These are phyloP conservation scores for Russula dissimulans DNA, from an alignment of 768 basidiomycete species.

Conservation along the genomic window DNA sequence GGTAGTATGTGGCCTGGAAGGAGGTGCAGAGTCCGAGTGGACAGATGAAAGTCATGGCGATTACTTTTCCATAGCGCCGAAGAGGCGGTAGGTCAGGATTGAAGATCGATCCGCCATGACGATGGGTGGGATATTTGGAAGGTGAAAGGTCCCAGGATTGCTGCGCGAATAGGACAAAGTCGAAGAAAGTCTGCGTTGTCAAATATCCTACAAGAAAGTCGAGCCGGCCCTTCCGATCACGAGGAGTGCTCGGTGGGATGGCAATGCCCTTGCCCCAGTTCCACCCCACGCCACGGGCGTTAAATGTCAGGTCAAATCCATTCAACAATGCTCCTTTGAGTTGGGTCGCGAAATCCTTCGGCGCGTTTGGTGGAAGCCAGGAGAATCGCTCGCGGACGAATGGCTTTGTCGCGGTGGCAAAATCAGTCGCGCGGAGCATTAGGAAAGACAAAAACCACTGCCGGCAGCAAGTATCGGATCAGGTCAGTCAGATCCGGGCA, in stretches of 20 bases:
- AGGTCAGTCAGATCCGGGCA: too few relatives aligned
- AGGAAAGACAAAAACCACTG: slow-evolving; percentile 13
- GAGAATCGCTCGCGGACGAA: slow-evolving; percentile 16
- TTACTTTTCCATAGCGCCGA: slow-evolving; percentile 25
- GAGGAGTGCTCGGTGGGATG: slow-evolving; percentile 32
- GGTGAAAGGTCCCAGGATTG: slow-evolving; percentile 27
- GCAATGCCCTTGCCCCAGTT: slow-evolving; percentile 37
- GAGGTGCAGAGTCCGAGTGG: slow-evolving; percentile 11
- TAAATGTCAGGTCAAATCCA: slow-evolving; percentile 41
- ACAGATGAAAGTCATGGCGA: slow-evolving; percentile 18
- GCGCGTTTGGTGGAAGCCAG: slow-evolving; percentile 1
- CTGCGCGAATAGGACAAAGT: slow-evolving; percentile 25
- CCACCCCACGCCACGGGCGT: slow-evolving; percentile 54
- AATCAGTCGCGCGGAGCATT: slow-evolving; percentile 14
- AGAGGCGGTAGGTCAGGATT: slow-evolving; percentile 27
- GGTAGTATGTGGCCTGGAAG: slow-evolving; percentile 13
- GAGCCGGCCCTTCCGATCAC: slow-evolving; percentile 31
- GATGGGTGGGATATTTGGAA: slow-evolving; percentile 24
- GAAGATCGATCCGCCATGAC: slow-evolving; percentile 31
- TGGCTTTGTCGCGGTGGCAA: slow-evolving; percentile 5
- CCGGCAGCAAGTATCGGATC: not conserved
- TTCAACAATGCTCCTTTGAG: slow-evolving; percentile 23
- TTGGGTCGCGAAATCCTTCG: slow-evolving; percentile 1
- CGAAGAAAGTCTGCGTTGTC: slow-evolving; percentile 35
- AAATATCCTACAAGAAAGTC: slow-evolving; percentile 36